Percentiles rank a stretch among this genome's conserved stretches.
Conservation (phyloP, 2,329 filamentous ascomycete species). For the Penicillium corylophilum region DNA sequence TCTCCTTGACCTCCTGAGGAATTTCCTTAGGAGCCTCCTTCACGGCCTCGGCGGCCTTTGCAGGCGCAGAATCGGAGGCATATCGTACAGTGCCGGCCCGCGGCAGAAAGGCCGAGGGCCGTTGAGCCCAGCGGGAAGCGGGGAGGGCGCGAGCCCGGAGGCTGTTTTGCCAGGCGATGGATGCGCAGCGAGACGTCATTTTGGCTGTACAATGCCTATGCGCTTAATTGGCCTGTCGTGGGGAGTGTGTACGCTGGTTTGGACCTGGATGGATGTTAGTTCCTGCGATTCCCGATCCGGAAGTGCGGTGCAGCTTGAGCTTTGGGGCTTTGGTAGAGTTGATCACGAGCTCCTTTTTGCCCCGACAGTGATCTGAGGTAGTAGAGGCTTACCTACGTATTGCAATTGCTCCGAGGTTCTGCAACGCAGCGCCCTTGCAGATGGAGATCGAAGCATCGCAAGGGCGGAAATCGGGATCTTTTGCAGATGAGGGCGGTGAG, state of each 20-base stretch:
- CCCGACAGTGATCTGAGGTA: background rate
- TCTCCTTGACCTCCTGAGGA: constrained; percentile 23
- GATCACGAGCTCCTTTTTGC: background rate
- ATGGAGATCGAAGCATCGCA: constrained; percentile 15
- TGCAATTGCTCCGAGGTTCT: constrained; percentile 21
- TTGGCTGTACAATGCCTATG: background rate
- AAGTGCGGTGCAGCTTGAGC: background rate
- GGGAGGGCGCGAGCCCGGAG: constrained; percentile 26
- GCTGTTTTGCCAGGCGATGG: constrained; percentile 28
- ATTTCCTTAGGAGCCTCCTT: constrained; percentile 25
- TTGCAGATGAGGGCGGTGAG: constrained; percentile 18
- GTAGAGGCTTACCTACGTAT: constrained; percentile 9
- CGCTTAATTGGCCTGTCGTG: constrained; percentile 16
- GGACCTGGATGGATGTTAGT: constrained; percentile 16
- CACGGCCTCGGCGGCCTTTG: constrained; percentile 11
- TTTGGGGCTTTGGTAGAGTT: background rate
- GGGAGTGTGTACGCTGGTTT: constrained; percentile 17
- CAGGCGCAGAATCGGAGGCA: constrained; percentile 22
- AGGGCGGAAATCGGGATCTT: constrained; percentile 21
- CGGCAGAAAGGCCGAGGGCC: constrained; percentile 20
- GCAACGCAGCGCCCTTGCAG: constrained; percentile 16
- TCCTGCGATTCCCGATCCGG: constrained; percentile 4
- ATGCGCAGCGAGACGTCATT: constrained; percentile 25
- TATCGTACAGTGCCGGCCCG: constrained; percentile 17
- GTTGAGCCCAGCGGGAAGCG: constrained; percentile 24